Conservation (phyloP, 176 grass and related monocot genomes). For the Miscanthus lutarioriparius region DNA sequence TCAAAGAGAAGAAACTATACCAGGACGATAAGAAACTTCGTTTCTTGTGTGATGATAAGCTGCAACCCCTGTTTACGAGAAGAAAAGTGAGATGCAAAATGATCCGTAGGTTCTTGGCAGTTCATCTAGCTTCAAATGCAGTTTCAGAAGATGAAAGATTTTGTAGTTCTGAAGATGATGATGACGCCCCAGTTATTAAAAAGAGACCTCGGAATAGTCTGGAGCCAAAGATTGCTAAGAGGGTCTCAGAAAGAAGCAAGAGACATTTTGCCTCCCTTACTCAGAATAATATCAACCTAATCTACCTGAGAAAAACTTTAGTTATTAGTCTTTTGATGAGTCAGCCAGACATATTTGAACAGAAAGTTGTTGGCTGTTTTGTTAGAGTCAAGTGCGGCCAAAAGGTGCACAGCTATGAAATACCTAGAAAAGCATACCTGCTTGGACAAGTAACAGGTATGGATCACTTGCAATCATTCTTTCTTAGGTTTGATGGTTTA, state of each 20-base stretch:
- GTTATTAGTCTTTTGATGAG: constrained; percentile 63
- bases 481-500: constrained; percentile 10
- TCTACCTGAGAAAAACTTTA: constrained; percentile 73
- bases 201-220: constrained; percentile 35
- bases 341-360: constrained; percentile 61
- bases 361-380: constrained; percentile 77
- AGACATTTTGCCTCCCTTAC: constrained; percentile 54
- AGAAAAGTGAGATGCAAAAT: constrained; percentile 59
- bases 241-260: constrained; percentile 47
- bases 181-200: constrained; percentile 24
- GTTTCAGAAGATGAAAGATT: constrained; percentile 48
- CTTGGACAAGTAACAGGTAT: constrained; percentile 80
- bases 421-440: constrained; percentile 45
- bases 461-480: constrained; percentile 21
- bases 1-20: constrained; percentile 55
- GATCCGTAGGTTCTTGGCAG: constrained; percentile 64
- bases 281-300: constrained; percentile 56
- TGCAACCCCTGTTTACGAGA: constrained; percentile 64
- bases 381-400: constrained; percentile 57
- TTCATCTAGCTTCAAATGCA: constrained; percentile 70
- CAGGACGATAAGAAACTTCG: constrained; percentile 54
- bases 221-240: constrained; percentile 39
- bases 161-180: background rate
- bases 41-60: constrained; percentile 64
- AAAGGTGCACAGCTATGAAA: constrained; percentile 21